Evolutionary conservation across 2,329 filamentous ascomycete species (phyloP).

Genomic region (Elsinoe necatrix): DNA sequence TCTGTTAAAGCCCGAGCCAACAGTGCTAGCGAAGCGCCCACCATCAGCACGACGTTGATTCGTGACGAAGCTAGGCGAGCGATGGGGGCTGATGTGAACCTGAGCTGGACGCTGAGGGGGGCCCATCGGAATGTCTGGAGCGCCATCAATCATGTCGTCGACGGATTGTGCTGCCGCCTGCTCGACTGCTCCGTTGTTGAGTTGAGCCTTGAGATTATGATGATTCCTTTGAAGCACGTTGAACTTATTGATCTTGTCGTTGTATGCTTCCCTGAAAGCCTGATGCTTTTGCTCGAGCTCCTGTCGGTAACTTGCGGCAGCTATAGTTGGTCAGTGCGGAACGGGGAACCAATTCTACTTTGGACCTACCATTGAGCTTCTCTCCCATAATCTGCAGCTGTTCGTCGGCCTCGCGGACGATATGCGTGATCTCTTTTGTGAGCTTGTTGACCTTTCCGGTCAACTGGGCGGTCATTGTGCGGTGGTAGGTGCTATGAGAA

Average conservation of each 20-base stretch:
- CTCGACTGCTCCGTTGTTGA: constrained; percentile 35
- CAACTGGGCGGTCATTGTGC: constrained; percentile 61
- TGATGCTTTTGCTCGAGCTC: constrained; percentile 61
- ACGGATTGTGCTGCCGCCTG: constrained; percentile 47
- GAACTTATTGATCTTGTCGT: constrained; percentile 62
- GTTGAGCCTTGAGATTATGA: constrained; percentile 20
- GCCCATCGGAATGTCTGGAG: not conserved
- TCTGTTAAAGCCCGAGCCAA: not conserved
- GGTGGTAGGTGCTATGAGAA: constrained; percentile 59
- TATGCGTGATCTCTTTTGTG: constrained; percentile 59
- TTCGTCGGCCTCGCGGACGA: constrained; percentile 65
- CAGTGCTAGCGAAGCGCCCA: not conserved
- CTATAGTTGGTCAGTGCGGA: constrained; percentile 28
- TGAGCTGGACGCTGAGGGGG: constrained; percentile 7
- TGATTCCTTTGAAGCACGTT: constrained; percentile 52
- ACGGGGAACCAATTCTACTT: too few relatives aligned
- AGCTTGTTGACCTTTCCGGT: constrained; percentile 62
- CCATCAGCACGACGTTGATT: not conserved
- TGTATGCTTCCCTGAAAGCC: constrained; percentile 57
- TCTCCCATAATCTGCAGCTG: constrained; percentile 60
- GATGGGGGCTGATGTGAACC: not conserved
- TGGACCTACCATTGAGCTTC: constrained; percentile 49
- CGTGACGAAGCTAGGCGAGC: constrained; percentile 5
- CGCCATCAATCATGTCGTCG: constrained; percentile 36
- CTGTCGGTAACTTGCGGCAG: constrained; percentile 54